Base-by-base conservation (phyloP, 2,329 filamentous ascomycete species). In the Xylariales sp. region DNA sequence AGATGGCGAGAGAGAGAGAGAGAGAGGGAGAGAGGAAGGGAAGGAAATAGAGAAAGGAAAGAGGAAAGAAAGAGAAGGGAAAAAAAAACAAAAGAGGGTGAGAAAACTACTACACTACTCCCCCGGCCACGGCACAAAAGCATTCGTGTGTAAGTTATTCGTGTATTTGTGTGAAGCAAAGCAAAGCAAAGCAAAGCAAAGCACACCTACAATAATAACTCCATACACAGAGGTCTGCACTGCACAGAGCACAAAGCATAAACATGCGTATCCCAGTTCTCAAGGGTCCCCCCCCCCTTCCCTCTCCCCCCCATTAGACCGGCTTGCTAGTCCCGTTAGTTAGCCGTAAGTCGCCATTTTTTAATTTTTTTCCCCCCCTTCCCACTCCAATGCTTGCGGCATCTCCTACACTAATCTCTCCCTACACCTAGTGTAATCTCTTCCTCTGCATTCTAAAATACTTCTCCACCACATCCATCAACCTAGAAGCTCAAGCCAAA, bases 391-490 rank as follows among this genome's bases (percentile, higher is more conserved):
- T 5, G 50, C 50, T 63, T 41, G 53, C 53, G 36, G 36, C 53
- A 55, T 28, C 53, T 45, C 39, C 30, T 32, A n/a, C 45, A 30
- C 53, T n/a, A n/a, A 54, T 54, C 50, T 53, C 50, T 23, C 32
- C 23, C 23, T 23, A 23, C 23, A 23, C 23, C 23, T 23, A 23
- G 23, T 23, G 23, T 36, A 53, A 34, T 54, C 49, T 52, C 49
- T 12, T 12, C 12, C 54, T 52, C 52, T 57, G 53, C 34, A 62
- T 32, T 36, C 34, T 46, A 54, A 60, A 60, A 60, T 60, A 45
- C 39, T 58, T 58, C 64, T 43, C 59, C 59, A 62, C 64, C 46
- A 45, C 62, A 49, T 41, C 36, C 62, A 49, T 41, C 57, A 55
- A 54, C 12, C 56, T 45, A 28, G 46, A 41, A 41, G 43, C 32